Base-by-base conservation (phyloP, 768 basidiomycete species). In the Hygrophoropsis aurantiaca region DNA sequence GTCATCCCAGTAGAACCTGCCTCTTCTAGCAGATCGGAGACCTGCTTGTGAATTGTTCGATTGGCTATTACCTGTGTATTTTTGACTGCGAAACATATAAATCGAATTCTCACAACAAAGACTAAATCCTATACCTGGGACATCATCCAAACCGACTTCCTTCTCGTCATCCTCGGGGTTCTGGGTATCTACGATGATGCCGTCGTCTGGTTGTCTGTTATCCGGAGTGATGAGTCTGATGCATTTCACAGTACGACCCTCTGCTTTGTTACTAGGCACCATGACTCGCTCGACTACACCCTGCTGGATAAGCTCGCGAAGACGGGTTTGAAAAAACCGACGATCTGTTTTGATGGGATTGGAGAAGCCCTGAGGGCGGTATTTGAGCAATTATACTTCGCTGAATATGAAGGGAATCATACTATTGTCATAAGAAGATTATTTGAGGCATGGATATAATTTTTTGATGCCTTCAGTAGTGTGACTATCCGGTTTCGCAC, bases 401-500 rank as follows among this genome's bases (percentile, higher is more conserved):
- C 42, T 6, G 3, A 21, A 11, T 53, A 38, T 20, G 42, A 40
- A 37, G 15, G 34, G 38, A 32, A 7, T 63, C 86, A 45, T 58
- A 92, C 92, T 44, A 94, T 78, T 15, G 81, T 81, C 46, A 85
- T 65, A n/a, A 94, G 69, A 60, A 94, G 73, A 48, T 94, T 90
- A 42, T 79, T 78, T 9, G 87, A 84, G 1, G 76, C 75, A 61
- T 93, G 87, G 53, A 85, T 83, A 40, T 79, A 54, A 54, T 90
- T 83, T 48, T 78, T 81, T 15, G 85, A 86, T 26, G 75, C 74
- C 55, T 81, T 85, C 33, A 95, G 69, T 11, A 92, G 68, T 61
- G 81, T 88, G 35, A 86, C 68, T 24, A 95, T 70, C 34, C 93
- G 78, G 8, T 75, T 77, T 52, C 80, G 81, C 36, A 95, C 70